Evolutionary conservation across 2,329 filamentous ascomycete species (phyloP), one percentile per base, ranked within the genome.

Genomic region (Fusarium coffeatum): DNA sequence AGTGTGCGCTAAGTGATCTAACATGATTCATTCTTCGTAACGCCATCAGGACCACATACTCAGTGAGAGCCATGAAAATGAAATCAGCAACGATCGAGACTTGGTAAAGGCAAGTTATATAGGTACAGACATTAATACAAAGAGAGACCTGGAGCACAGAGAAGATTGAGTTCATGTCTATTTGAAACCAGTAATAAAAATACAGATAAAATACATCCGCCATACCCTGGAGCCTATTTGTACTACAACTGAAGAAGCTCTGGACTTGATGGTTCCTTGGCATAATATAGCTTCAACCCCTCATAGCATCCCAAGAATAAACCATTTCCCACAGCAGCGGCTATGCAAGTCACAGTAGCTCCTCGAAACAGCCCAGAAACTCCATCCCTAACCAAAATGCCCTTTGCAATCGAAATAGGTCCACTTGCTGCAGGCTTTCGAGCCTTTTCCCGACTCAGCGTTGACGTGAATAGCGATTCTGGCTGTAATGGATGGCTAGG

Each of bases 231-330:
- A n/a, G 34, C 3, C 34, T n/a, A 37, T 7, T n/a, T n/a, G 12
- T 20, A 8, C 8, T 3, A 6, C 23, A 6, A 42, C 13, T 53
- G 28, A 5, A 65, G 15, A 4, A 53, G n/a, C 10, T 65, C 53
- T 9, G n/a, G 12, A n/a, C 40, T 55, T 1, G 23, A 15, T 13
- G 47, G 23, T 4, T 66, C 61, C 4, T 28, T 25, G 1, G 37
- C 42, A 20, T 66, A 66, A 7, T 56, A 45, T 16, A 69, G 2
- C 22, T 69, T 69, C 12, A 69, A 11, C 2, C 66, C 67, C 15
- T 69, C 67, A n/a, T 69, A 69, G 5, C 67, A 69, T 4, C 66
- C 57, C 11, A 69, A 37, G 8, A 67, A 69, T 1, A 69, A 4
- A 0, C 66, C 67, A 9, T 69, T 69, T 0, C 67, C 67, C 1